phyloP scores from a whole-genome alignment of 2,329 filamentous ascomycete species.

The Fusarium poae region DNA sequence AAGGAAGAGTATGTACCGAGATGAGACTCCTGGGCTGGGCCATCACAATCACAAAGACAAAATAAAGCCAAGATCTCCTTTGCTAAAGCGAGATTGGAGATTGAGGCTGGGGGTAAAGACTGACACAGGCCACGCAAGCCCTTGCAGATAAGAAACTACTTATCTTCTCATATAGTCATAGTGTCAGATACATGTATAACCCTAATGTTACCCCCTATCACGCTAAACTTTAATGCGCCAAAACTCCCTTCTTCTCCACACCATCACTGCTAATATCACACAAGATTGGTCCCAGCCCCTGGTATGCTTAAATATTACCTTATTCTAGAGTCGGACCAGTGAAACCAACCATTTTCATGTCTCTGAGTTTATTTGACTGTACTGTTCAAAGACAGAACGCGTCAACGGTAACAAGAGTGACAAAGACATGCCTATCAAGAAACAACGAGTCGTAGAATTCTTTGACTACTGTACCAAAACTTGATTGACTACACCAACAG shows the following conservation, averaged over 20 bases:
- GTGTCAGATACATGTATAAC: not conserved
- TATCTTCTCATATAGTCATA: too few species aligned
- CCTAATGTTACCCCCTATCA: conserved; percentile 1
- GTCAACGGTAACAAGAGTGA: not conserved
- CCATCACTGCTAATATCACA: not conserved
- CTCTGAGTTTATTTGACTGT: conserved; percentile 3
- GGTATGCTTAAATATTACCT: conserved; percentile 51
- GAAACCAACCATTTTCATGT: conserved; percentile 31
- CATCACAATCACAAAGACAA: conserved; percentile 23
- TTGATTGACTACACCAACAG: not conserved
- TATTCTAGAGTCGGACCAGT: conserved; percentile 39
- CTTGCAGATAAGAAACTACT: not conserved
- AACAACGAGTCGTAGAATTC: conserved; percentile 4
- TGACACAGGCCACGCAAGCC: conserved; percentile 37
- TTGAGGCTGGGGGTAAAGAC: conserved; percentile 5
- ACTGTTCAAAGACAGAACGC: not conserved
- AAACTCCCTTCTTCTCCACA: conserved; percentile 25
- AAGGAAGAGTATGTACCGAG: not conserved
- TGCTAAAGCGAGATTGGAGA: conserved; percentile 15
- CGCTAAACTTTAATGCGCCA: conserved; percentile 47
- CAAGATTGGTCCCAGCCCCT: conserved; percentile 33
- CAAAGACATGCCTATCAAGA: too few species aligned
- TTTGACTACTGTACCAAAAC: not conserved
- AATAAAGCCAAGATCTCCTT: conserved; percentile 25
- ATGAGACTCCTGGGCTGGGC: conserved; percentile 17